Conservation (phyloP, 768 basidiomycete species). For the Naematelia aurantialba region DNA sequence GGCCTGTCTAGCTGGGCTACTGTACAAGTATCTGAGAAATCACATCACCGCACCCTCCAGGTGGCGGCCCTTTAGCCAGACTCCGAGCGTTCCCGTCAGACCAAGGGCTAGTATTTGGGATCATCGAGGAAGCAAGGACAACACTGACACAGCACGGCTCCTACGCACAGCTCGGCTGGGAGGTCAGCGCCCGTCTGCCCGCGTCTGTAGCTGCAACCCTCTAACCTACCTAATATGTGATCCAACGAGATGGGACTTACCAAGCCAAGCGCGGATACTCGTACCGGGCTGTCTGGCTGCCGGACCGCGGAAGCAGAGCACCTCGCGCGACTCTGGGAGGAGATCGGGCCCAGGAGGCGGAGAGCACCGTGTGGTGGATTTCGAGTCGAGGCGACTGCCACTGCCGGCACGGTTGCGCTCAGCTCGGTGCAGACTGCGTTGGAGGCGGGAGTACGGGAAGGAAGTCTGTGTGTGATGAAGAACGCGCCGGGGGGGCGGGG, state of each 20-base stretch:
- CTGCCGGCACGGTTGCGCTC: too few relatives aligned
- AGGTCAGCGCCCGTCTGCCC: too few relatives aligned
- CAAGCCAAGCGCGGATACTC: conserved; percentile 1
- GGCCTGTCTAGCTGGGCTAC: too few relatives aligned
- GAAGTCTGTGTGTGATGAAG: too few relatives aligned
- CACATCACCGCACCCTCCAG: too few relatives aligned
- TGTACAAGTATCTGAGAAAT: too few relatives aligned
- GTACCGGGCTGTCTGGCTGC: neutral
- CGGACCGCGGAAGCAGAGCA: conserved; percentile 1
- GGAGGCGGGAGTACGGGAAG: too few relatives aligned
- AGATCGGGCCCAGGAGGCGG: neutral
- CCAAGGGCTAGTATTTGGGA: conserved; percentile 8
- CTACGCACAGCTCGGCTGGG: conserved; percentile 21
- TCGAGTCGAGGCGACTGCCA: neutral
- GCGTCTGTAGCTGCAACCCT: too few relatives aligned
- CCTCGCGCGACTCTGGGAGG: neutral
- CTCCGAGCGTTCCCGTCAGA: too few relatives aligned
- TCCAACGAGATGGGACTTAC: conserved; percentile 5
- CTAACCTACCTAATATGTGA: neutral
- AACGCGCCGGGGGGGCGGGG: too few relatives aligned
- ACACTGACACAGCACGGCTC: conserved; percentile 18
- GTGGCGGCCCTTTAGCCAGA: too few relatives aligned
- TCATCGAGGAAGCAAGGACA: conserved; percentile 9
- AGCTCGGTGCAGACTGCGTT: too few relatives aligned
- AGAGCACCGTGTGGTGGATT: neutral